phyloP scores from a whole-genome alignment of 495 filamentous ascomycete species.

The Aspergillus nidulans region DNA sequence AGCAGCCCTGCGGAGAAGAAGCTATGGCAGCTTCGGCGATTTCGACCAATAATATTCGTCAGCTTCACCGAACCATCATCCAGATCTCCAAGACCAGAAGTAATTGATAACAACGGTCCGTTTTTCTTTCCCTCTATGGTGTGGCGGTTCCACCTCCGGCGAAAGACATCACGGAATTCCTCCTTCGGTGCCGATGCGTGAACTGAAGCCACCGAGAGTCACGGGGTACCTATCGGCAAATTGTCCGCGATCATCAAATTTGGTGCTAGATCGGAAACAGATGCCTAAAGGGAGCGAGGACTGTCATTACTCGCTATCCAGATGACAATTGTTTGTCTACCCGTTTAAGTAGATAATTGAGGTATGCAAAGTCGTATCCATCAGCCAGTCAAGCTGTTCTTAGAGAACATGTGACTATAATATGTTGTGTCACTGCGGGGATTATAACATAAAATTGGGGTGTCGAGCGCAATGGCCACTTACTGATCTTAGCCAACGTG shows the following conservation, averaged over 20 bases:
- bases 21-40: conserved; percentile 16
- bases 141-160: conserved; percentile 3
- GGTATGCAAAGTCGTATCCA: too few species aligned
- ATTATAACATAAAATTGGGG: too few species aligned
- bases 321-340: too few species aligned
- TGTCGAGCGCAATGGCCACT: background rate
- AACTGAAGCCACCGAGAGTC: background rate
- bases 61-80: conserved; percentile 1
- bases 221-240: background rate
- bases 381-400: too few species aligned
- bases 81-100: background rate
- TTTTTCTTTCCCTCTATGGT: conserved; percentile 5
- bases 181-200: background rate
- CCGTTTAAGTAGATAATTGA: too few species aligned
- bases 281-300: background rate
- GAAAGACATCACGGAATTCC: background rate
- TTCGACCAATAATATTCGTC: conserved; percentile 13
- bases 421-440: background rate
- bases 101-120: conserved; percentile 12
- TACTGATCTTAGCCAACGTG: too few species aligned
- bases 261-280: background rate
- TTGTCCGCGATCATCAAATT: background rate
- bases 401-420: too few species aligned
- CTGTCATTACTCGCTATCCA: background rate
- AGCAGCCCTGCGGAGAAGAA: background rate